Percentiles rank a stretch among this genome's conserved stretches.
phyloP scores from a whole-genome alignment of 768 basidiomycete species.

The Lactifluus rugatus region DNA sequence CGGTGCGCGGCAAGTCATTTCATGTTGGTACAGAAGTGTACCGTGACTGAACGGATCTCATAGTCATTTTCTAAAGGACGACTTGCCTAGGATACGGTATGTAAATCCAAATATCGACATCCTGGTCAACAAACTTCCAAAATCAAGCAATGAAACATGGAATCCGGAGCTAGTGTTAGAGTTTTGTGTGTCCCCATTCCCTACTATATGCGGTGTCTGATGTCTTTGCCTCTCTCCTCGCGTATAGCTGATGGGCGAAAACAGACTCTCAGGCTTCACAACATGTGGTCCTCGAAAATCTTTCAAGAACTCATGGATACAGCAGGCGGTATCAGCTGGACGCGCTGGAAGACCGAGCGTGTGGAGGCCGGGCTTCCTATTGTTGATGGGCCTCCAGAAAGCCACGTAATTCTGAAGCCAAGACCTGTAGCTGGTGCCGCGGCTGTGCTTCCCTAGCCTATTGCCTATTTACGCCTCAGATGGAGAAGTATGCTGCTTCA shows the following conservation, averaged over 20 bases:
- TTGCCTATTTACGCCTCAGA: background rate
- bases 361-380: conserved; percentile 39
- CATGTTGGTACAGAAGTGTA: background rate
- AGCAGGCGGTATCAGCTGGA: conserved; percentile 53
- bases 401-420: background rate
- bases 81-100: conserved; percentile 69
- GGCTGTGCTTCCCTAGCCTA: conserved; percentile 17
- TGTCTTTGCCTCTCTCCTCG: background rate
- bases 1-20: conserved; percentile 50
- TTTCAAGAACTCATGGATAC: conserved; percentile 60
- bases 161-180: conserved; percentile 50
- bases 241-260: conserved; percentile 41
- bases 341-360: conserved; percentile 41
- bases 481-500: background rate
- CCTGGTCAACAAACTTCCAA: conserved; percentile 43
- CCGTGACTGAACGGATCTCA: background rate
- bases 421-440: conserved; percentile 17
- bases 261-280: conserved; percentile 43
- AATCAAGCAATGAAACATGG: conserved; percentile 47
- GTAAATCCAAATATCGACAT: conserved; percentile 62
- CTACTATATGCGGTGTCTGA: background rate
- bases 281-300: conserved; percentile 62
- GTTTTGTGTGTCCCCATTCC: conserved; percentile 43
- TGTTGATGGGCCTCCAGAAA: conserved; percentile 24
- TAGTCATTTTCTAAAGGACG: conserved; percentile 72